Evolutionary conservation across 768 basidiomycete genomes (phyloP), one percentile per base, ranked within the genome.

Genomic region (Pleurotus djamor): DNA sequence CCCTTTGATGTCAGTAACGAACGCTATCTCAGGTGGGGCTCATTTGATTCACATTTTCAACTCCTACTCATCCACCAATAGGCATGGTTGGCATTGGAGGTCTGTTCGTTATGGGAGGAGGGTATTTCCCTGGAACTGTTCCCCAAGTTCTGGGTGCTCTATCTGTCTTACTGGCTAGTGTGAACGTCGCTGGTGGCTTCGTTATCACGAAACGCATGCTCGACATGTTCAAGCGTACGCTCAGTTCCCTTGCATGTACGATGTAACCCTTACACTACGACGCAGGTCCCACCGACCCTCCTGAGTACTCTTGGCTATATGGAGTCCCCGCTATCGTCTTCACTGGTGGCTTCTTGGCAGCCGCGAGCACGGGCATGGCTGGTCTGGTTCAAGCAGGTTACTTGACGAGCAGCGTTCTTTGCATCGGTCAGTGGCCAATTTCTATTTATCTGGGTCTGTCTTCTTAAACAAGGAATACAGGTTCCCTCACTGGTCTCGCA

Each of bases 201-300:
- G 86, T 92, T 41, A 88, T 94, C 65, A 94, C 92, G 21, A 93
- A 93, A 71, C 87, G 92, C 45, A 95, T 95, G 93, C 76, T 95
- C 61, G 91, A 94, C 67, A 92, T 95, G 88, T 95, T 95, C 72
- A 91, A 90, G 74, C 86, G 93, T 89, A 70, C 62, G 80, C 48
- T 28, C 49, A 33, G 4, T 55, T 33, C 38, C 56, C 17, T 56
- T 38, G 14, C 43, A 35, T 35, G 21, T 28, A 28, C 21, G 21
- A 28, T 28, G 3, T 14, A 58, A 14, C 37, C 33, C 59, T 58
- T 64, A n/a, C 48, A 12, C 52, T 48, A n/a, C 33, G 36, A 58
- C 7, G 59, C 64, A 91, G 88, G 89, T 36, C 86, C 87, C 12
- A 87, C 84, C 52, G 93, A 95, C 72, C 93, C 93, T 7, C 91